Conservation (phyloP, 805 yeast species). For the Saccharomyces jurei region DNA sequence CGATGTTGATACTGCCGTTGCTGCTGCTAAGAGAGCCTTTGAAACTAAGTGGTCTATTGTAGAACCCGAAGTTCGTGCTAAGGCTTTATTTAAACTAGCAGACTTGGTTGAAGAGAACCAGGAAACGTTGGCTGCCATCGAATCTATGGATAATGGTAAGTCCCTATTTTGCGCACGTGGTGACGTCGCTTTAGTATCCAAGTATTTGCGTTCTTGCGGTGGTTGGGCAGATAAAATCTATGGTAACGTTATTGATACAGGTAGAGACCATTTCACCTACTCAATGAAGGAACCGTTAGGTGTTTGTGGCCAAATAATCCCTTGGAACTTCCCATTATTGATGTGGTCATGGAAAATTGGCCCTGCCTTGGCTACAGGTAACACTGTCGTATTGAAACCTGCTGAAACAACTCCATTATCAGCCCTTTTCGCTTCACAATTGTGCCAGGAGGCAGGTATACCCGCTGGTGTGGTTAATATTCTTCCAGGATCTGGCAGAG, state of each 20-base stretch:
- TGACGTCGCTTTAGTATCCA: constrained; percentile 65
- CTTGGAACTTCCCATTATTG: constrained; percentile 89
- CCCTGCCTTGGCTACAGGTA: constrained; percentile 81
- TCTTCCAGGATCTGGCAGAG: constrained; percentile 71
- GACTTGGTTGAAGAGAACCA: constrained; percentile 68
- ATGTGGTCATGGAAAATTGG: constrained; percentile 85
- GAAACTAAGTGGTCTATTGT: constrained; percentile 59
- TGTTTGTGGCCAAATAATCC: constrained; percentile 82
- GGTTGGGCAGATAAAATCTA: constrained; percentile 68
- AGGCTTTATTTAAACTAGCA: constrained; percentile 60
- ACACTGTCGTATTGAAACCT: constrained; percentile 76
- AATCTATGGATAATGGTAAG: constrained; percentile 87
- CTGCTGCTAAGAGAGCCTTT: constrained; percentile 76
- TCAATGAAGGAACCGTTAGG: constrained; percentile 78
- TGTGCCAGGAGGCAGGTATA: constrained; percentile 66
- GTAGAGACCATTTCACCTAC: constrained; percentile 53
- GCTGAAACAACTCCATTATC: constrained; percentile 85
- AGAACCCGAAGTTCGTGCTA: constrained; percentile 61
- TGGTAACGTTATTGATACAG: constrained; percentile 55
- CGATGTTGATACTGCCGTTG: constrained; percentile 77
- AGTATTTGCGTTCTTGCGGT: constrained; percentile 75
- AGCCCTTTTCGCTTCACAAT: constrained; percentile 58
- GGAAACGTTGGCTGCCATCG: constrained; percentile 71
- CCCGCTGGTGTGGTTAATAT: constrained; percentile 79
- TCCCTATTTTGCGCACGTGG: constrained; percentile 63